Base-by-base conservation (phyloP, 192 early-diverging fungal genomes). In the Paraglomus brasilianum region DNA sequence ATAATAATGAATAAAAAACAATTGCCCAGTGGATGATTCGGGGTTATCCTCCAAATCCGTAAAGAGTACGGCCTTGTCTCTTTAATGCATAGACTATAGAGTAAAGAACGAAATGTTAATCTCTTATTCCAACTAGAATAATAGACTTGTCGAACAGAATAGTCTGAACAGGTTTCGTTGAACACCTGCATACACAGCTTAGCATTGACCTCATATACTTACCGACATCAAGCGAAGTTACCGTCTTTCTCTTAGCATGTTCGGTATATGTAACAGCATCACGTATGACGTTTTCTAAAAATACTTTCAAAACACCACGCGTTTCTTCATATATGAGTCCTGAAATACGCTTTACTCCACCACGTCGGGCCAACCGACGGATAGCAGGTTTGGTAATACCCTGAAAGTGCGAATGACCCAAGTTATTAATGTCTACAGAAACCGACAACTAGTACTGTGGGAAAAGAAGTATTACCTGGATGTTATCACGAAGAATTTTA, bases 331-430 rank as follows among this genome's bases (percentile, higher is more conserved):
- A 98, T 83, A 96, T 97, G 67, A 77, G 91, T 70, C 95, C 97
- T 52, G 94, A 96, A 85, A 98, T 98, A 91, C 97, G 95, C 91
- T 98, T 98, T 77, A 98, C 96, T 85, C 96, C 96, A 56, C 96
- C 96, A 95, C 96, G 93, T 78, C 96, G 93, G 41, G 96, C 96
- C 60, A 98, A 92, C 90, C 94, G 94, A 75, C 93, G 92, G 76
- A 95, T 93, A 73, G 94, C 66, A 42, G 66, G 66, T 52, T 69
- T 69, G 21, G 66, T 69, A 40, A 69, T 69, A 44, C 66, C 53
- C 53, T 56, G 48, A 1, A n/a, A n/a, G 48, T 2, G 4, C 2
- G 15, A 14, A 4, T 49, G 48, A 30, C 1, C 30, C 3, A 30
- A 30, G 30, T 2, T 30, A 30, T 30, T 30, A 30, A 30, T 3